Base-by-base conservation (phyloP, 495 filamentous ascomycete species). In the Xylaria longipes region DNA sequence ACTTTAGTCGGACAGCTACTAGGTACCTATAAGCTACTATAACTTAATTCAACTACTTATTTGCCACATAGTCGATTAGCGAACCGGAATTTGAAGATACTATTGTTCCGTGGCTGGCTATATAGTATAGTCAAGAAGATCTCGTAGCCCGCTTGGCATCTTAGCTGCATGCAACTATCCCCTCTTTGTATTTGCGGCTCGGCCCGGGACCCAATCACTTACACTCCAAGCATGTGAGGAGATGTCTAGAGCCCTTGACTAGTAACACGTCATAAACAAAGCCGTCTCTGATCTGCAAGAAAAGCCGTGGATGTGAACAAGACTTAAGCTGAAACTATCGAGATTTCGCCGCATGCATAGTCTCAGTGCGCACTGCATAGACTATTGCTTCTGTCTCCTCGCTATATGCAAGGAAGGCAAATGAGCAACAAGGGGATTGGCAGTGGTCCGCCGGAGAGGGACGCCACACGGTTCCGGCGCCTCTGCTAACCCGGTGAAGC, bases 351-450 rank as follows among this genome's bases (percentile, higher is more conserved):
- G 7, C 11, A 29, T 37, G 68, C 57, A 50, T 41, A 37, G n/a
- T 54, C 8, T 52, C 22, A 54, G 22, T 15, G 20, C 25, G 31
- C 25, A 70, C 57, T 6, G 58, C 68, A 70, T 70, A 63, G 41
- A 70, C 68, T 70, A 70, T 62, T 70, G 68, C 68, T 25, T 62
- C 29, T 7, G n/a, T 39, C 46, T 31, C 33, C 45, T 8, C 63
- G 17, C n/a, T 43, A 25, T n/a, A 50, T 35, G 58, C 45, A 52
- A 63, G 57, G 29, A 48, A 27, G 57, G 27, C n/a, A 69, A 61
- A 61, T 12, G 39, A 50, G 45, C 57, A 37, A 29, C 29, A n/a
- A 46, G 22, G 22, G 15, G 41, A 62, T 62, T 61, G 57, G 56
- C 56, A 61, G 8, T 15, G 43, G 27, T 35, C 31, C 41, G 11